phyloP scores from a whole-genome alignment of 192 early-diverging fungal species.

The Umbelopsis ramanniana region DNA sequence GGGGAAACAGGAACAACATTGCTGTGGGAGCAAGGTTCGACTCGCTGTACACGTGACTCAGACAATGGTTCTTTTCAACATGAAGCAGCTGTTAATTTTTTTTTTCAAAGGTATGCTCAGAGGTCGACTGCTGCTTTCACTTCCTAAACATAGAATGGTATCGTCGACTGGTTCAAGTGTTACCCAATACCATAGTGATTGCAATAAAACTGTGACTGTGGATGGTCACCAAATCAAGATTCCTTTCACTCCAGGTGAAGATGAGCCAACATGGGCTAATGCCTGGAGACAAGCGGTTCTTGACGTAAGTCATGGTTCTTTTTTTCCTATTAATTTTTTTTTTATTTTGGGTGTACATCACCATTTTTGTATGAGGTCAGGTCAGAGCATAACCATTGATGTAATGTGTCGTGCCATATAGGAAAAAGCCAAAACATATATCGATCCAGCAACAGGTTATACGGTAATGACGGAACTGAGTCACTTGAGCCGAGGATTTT shows the following conservation, averaged over 20 bases:
- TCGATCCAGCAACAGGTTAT: slow-evolving; percentile 69
- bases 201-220: background rate
- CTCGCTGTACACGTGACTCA: no score
- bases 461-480: slow-evolving; percentile 66
- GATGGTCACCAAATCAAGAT: background rate
- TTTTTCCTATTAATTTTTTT: background rate
- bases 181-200: background rate
- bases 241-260: background rate
- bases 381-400: background rate
- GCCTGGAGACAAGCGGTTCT: slow-evolving; percentile 14
- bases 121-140: background rate
- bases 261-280: slow-evolving; percentile 15
- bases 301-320: background rate
- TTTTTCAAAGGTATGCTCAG: background rate
- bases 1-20: no score
- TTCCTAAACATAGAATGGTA: slow-evolving; percentile 2
- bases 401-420: slow-evolving; percentile 18
- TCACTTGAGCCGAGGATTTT: slow-evolving; percentile 63
- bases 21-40: no score
- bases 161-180: background rate
- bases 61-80: no score
- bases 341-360: background rate
- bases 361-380: background rate
- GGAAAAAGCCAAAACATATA: slow-evolving; percentile 56
- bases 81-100: background rate